Base-by-base conservation (phyloP, 441 rosid genomes). In the Metrosideros polymorpha region DNA sequence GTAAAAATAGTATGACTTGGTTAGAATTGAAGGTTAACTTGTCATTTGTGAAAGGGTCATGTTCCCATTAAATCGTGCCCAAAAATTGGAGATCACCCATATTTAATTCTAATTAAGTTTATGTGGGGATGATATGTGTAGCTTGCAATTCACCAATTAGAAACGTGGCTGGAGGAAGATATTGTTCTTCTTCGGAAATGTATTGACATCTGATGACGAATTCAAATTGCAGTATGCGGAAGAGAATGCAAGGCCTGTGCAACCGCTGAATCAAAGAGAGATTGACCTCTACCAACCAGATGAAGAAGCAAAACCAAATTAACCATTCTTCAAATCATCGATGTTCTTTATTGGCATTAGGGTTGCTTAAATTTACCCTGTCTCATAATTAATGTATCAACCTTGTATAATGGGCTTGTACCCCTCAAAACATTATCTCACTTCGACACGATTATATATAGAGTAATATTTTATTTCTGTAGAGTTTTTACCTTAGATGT, bases 221-320 rank as follows among this genome's bases (percentile, higher is more conserved):
- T 49, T 66, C 18, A 29, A 56, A 83, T 88, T 90, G 87, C 93
- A 91, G 93, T 87, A 89, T 63, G 93, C 93, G 47, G 90, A 91
- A 85, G 29, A 79, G 85, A 93, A 94, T 88, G 93, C 92, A 84
- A 90, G 93, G 61, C 95, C 95, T 25, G 17, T 91, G 76, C 95
- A 94, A 50, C 90, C 91, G 25, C 87, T 91, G 9, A 86, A 94
- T 84, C 18, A 52, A 19, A 63, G 95, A 83, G 85, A 86, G 85
- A 85, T 92, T 32, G 61, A 86, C 66, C 85, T 86, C 85, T 54
- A 50, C 27, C 9, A n/a, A 2, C 30, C 19, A 30, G 42, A 79
- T 39, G 56, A 54, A 43, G 84, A 5, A 59, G 35, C 5, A 29
- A 15, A 0, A 17, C 39, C 19, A 29, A 59, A 59, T 29, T 59